Evolutionary conservation across 345 rosid genomes (phyloP).

Genomic region (Leavenworthia alabamica): DNA sequence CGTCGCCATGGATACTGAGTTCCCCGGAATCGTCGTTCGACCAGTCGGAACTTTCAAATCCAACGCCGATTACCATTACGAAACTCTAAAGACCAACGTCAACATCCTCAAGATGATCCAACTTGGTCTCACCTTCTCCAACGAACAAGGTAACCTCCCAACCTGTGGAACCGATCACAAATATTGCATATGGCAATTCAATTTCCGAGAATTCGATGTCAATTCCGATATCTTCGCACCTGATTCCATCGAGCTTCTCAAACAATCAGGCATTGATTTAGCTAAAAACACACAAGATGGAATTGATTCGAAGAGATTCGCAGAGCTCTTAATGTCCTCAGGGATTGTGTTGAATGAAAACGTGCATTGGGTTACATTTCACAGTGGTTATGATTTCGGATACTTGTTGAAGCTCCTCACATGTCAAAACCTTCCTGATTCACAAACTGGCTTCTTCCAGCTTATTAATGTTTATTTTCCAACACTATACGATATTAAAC

Average conservation of each 20-base stretch:
- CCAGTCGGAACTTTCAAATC: constrained; percentile 71
- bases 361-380: constrained; percentile 88
- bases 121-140: constrained; percentile 76
- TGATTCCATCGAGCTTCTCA: constrained; percentile 76
- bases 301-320: constrained; percentile 52
- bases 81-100: constrained; percentile 68
- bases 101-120: constrained; percentile 77
- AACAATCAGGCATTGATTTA: constrained; percentile 70
- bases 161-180: constrained; percentile 72
- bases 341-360: constrained; percentile 76
- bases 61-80: constrained; percentile 59
- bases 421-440: constrained; percentile 52
- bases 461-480: constrained; percentile 69
- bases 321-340: constrained; percentile 79
- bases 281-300: constrained; percentile 56
- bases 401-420: constrained; percentile 84
- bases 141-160: constrained; percentile 73
- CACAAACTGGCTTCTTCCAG: constrained; percentile 53
- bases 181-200: constrained; percentile 85
- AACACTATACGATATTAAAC: constrained; percentile 68
- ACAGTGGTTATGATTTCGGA: constrained; percentile 92
- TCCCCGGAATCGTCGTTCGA: constrained; percentile 70
- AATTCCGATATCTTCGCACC: constrained; percentile 54
- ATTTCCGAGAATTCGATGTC: constrained; percentile 63
- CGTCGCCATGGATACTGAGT: constrained; percentile 91